Evolutionary conservation across 1,284 basidiomycete genomes (phyloP).

Genomic region (Nidula niveotomentosa): DNA sequence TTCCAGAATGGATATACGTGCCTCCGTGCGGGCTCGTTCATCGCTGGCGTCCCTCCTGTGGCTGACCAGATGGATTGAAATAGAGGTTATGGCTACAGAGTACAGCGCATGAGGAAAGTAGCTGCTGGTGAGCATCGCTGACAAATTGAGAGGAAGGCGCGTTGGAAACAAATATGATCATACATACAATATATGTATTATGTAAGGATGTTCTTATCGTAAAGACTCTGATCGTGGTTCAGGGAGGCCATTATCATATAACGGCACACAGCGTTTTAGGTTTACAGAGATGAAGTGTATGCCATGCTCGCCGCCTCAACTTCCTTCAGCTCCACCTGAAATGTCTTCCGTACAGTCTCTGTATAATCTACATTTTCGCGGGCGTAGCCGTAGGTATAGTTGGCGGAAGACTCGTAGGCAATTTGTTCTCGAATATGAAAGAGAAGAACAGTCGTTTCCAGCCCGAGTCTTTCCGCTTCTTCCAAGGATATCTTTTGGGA

Average conservation of each 20-base stretch:
- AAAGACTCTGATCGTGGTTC: background rate
- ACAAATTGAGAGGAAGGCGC: too few relatives aligned
- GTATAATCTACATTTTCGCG: background rate
- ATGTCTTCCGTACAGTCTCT: background rate
- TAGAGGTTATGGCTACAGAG: slow-evolving; percentile 20
- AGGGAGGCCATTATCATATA: background rate
- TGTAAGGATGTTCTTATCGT: too few relatives aligned
- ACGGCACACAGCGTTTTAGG: background rate
- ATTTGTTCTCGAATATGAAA: slow-evolving; percentile 1
- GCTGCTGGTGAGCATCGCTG: slow-evolving; percentile 8
- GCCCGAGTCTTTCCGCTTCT: slow-evolving; percentile 9
- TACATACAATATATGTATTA: too few relatives aligned
- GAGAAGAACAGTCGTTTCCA: slow-evolving; percentile 2
- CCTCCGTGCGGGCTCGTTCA: slow-evolving; percentile 15
- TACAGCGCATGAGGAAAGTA: slow-evolving; percentile 22
- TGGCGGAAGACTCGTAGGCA: background rate
- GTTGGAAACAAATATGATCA: too few relatives aligned
- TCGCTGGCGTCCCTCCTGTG: slow-evolving; percentile 10
- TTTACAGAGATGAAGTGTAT: background rate
- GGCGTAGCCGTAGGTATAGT: background rate
- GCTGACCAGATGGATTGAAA: slow-evolving; percentile 21
- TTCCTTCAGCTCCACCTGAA: background rate
- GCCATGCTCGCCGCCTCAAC: background rate
- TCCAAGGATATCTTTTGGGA: slow-evolving; percentile 7
- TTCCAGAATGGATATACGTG: slow-evolving; percentile 18